A percentile compares a stretch with the other conserved stretches of the same genome.
Evolutionary conservation across 1,284 basidiomycete genomes (phyloP).

Genomic region (Irpex lacteus): DNA sequence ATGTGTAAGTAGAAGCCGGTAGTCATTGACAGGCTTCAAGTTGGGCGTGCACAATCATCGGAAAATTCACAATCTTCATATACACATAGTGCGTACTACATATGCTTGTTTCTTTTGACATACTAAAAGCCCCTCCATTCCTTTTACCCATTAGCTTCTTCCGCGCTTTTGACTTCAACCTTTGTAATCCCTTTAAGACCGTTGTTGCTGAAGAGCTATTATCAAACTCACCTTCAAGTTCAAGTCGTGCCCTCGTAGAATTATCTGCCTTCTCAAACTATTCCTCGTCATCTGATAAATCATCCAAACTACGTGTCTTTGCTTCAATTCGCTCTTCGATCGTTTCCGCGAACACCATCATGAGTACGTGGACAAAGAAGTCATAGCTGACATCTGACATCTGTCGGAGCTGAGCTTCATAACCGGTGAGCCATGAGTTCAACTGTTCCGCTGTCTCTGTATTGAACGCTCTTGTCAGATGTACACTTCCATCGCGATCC

Average conservation of each 20-base stretch:
- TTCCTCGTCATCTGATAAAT: neutral
- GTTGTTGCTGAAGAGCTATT: too few species aligned
- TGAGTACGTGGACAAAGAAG: constrained; percentile 8
- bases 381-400: constrained; percentile 13
- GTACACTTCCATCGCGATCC: neutral
- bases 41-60: too few species aligned
- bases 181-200: too few species aligned
- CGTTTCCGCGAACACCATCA: constrained; percentile 6
- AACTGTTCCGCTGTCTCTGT: constrained; percentile 12
- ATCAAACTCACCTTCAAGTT: too few species aligned
- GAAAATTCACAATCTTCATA: too few species aligned
- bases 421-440: constrained; percentile 9
- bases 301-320: constrained; percentile 1
- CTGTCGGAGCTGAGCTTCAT: constrained; percentile 9
- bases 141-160: too few species aligned
- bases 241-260: neutral
- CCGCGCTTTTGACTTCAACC: too few species aligned
- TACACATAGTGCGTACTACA: too few species aligned
- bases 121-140: too few species aligned
- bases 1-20: too few species aligned
- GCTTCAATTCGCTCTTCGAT: constrained; percentile 1
- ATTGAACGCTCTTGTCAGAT: constrained; percentile 12
- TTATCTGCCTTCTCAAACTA: neutral
- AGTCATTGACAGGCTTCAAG: too few species aligned
- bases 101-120: too few species aligned